phyloP scores from a whole-genome alignment of 371 early-diverging fungal genomes.

The Circinella minor region DNA sequence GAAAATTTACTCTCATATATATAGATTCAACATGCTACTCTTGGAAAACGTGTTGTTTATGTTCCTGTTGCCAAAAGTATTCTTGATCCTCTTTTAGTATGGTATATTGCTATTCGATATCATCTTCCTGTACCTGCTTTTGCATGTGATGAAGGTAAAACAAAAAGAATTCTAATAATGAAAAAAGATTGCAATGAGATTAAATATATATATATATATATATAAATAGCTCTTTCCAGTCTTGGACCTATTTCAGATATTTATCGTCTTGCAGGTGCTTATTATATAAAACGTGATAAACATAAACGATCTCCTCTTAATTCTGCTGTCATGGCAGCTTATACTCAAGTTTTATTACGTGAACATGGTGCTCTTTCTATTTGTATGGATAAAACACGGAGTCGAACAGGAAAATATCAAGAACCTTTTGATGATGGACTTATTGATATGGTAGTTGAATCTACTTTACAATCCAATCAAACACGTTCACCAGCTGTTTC shows the following conservation, averaged over 20 bases:
- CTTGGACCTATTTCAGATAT: slow-evolving; percentile 54
- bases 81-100: slow-evolving; percentile 48
- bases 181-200: too few relatives aligned
- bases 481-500: slow-evolving; percentile 23
- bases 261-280: slow-evolving; percentile 50
- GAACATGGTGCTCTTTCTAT: slow-evolving; percentile 51
- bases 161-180: too few relatives aligned
- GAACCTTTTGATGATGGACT: slow-evolving; percentile 47
- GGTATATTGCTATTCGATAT: slow-evolving; percentile 55
- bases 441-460: slow-evolving; percentile 53
- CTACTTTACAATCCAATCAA: slow-evolving; percentile 52
- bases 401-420: slow-evolving; percentile 52
- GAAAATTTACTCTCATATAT: too few relatives aligned
- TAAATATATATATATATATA: too few relatives aligned
- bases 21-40: slow-evolving; percentile 38
- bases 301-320: slow-evolving; percentile 47
- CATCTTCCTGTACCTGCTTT: slow-evolving; percentile 54
- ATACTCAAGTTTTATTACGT: slow-evolving; percentile 49
- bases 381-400: slow-evolving; percentile 42
- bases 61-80: slow-evolving; percentile 49
- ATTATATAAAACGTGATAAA: slow-evolving; percentile 49
- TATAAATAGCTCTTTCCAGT: slow-evolving; percentile 30
- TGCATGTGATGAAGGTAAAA: slow-evolving; percentile 49
- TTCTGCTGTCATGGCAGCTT: slow-evolving; percentile 53
- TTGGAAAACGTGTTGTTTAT: slow-evolving; percentile 53